Percentiles rank a stretch among this genome's conserved stretches.
phyloP scores from a whole-genome alignment of 768 basidiomycete species.

The Lanmaoa rubissima region DNA sequence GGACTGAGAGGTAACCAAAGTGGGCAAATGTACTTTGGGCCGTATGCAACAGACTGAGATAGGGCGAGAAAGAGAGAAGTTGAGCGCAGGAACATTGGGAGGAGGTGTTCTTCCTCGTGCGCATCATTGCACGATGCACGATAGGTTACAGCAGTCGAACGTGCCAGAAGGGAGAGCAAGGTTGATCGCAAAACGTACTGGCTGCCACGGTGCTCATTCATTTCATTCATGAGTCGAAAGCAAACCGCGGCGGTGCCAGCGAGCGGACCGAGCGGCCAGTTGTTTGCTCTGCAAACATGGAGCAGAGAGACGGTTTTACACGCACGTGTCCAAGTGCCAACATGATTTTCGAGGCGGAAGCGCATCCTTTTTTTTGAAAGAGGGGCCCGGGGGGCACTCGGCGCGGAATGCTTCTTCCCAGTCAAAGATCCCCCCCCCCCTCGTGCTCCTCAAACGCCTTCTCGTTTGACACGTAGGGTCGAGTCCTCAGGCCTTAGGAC shows the following conservation, averaged over 20 bases:
- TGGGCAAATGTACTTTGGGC: constrained; percentile 36
- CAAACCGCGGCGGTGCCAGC: neutral
- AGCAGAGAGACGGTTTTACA: neutral
- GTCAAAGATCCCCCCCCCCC: constrained; percentile 35
- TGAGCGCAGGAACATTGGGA: constrained; percentile 21
- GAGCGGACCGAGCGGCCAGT: too few species aligned
- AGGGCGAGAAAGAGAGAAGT: constrained; percentile 8
- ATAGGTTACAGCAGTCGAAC: constrained; percentile 12
- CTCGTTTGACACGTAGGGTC: constrained; percentile 24
- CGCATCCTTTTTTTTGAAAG: neutral
- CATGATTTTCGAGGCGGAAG: neutral
- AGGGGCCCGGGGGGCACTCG: too few species aligned
- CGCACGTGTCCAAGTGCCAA: neutral
- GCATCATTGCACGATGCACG: constrained; percentile 22
- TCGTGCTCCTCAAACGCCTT: constrained; percentile 31
- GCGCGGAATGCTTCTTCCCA: constrained; percentile 26
- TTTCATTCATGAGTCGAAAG: neutral
- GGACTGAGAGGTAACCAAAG: constrained; percentile 37
- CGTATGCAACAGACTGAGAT: constrained; percentile 22
- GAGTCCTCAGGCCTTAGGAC: too few species aligned
- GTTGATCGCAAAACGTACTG: constrained; percentile 24
- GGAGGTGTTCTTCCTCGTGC: constrained; percentile 16
- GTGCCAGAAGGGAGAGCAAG: constrained; percentile 26
- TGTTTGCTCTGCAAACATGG: neutral
- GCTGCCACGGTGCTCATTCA: neutral